Base-by-base conservation (phyloP, 768 basidiomycete genomes). In the Tricholoma sp. region DNA sequence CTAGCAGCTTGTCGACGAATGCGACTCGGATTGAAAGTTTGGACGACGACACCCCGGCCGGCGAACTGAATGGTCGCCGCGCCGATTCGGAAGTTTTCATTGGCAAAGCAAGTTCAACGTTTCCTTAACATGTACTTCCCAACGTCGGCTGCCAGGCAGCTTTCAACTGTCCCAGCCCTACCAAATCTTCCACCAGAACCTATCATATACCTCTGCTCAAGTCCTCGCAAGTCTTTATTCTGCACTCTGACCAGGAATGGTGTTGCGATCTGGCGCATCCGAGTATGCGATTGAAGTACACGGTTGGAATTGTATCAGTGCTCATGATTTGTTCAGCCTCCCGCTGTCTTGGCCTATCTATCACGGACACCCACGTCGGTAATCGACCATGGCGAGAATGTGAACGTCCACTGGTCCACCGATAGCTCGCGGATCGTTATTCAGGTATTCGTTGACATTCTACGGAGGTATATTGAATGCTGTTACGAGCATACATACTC, bases 71-170 rank as follows among this genome's bases (percentile, higher is more conserved):
- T n/a, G n/a, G n/a, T n/a, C n/a, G n/a, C n/a, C n/a, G n/a, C n/a
- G n/a, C n/a, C n/a, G n/a, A n/a, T n/a, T n/a, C n/a, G n/a, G n/a
- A n/a, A n/a, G n/a, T n/a, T n/a, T n/a, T n/a, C n/a, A n/a, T n/a
- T 12, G 35, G 35, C 35, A 6, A 37, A 37, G 5, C 16, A 32
- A 29, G 29, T 29, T 18, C 22, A 8, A 7, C 7, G 50, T n/a
- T n/a, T n/a, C n/a, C n/a, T 5, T 46, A 34, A 35, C 55, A 93
- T 93, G 91, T 94, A 92, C 74, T 93, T 93, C 71, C 91, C 89
- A 57, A 92, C 88, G 22, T 83, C 87, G 34, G 83, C 88, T 43
- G 88, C 91, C 27, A 76, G 82, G 65, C 88, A 84, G 66, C 78
- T 93, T 41, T 85, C 85, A 16, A 83, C 83, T 16, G 78, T 79